Evolutionary conservation across 1,284 basidiomycete genomes (phyloP), one percentile per base, ranked within the genome.

Genomic region (Puccinia novopanici): DNA sequence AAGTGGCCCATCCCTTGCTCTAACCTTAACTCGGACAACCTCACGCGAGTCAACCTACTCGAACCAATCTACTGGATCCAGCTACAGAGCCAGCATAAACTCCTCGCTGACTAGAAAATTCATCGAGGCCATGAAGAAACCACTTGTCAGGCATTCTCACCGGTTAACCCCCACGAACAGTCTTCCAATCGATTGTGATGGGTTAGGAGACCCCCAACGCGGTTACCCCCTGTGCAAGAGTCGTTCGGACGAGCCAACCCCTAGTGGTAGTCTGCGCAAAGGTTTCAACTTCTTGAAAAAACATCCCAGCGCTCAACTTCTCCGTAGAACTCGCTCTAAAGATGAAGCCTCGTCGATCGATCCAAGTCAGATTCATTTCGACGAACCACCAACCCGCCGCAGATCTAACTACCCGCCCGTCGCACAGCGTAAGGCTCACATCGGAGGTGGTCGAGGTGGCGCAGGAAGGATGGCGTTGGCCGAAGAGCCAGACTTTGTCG

Each of bases 351-450:
- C 27, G 3, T 40, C 55, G 3, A 5, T 45, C 34, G 10, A 45
- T 30, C 55, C 54, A 27, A 59, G 40, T 48, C 55, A 24, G 34
- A 27, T 75, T 10, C 37, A 8, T 45, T 30, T 45, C 3, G 57
- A 75, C 12, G 57, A 75, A 45, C 57, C 73, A 30, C 73, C 54
- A 19, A 27, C 55, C 24, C 76, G 67, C 17, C 65, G 54, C 24
- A 55, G 76, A 71, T 42, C 67, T 1, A 59, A 70, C 27, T 79
- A 79, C 57, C 76, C 76, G 12, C 76, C 76, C 0, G 76, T 79
- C 0, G 76, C 76, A 50, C 76, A 79, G 30, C 65, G 76, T 30
- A 79, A 71, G 63, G 67, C 48, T 71, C 76, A 79, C 40, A 79
- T 79, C 54, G 76, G 76, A 37, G 76, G 76, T 30, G 52, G 67